Conservation (phyloP, 176 grass and related monocot species). For the Themeda triandra region DNA sequence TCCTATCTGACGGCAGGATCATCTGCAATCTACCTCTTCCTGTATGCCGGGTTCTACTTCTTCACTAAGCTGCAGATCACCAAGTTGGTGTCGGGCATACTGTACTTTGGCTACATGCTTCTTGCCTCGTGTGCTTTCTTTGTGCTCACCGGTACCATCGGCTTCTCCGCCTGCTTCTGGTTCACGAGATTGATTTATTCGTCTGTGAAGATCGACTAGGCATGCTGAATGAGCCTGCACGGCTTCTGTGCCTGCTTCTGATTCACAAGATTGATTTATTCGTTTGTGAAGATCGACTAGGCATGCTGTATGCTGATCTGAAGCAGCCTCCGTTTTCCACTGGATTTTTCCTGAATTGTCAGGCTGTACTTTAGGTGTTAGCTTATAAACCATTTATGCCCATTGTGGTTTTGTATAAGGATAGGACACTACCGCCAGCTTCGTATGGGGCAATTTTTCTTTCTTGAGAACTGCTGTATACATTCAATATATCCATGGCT, state of each 20-base stretch:
- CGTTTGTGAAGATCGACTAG: constrained; percentile 64
- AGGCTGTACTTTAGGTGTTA: constrained; percentile 11
- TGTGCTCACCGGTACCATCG: constrained; percentile 53
- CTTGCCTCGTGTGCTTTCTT: constrained; percentile 57
- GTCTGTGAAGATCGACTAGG: constrained; percentile 62
- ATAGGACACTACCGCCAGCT: neutral
- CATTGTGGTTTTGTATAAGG: constrained; percentile 5
- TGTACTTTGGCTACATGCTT: constrained; percentile 73
- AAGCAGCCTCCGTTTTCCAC: neutral
- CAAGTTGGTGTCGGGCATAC: constrained; percentile 59
- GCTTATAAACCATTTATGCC: constrained; percentile 12
- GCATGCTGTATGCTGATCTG: neutral
- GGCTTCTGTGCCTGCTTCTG: constrained; percentile 55
- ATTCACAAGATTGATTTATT: constrained; percentile 68
- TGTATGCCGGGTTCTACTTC: constrained; percentile 59
- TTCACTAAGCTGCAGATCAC: constrained; percentile 66
- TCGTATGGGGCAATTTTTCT: constrained; percentile 5
- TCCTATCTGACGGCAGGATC: constrained; percentile 65
- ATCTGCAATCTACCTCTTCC: constrained; percentile 50
- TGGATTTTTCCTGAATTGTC: neutral
- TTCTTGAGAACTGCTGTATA: constrained; percentile 21
- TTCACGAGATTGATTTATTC: constrained; percentile 69
- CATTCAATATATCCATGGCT: neutral
- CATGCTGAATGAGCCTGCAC: too few relatives aligned
- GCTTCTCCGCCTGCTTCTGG: constrained; percentile 64